phyloP scores from a whole-genome alignment of 2,329 filamentous ascomycete species.

The Trichoderma simmonsii region DNA sequence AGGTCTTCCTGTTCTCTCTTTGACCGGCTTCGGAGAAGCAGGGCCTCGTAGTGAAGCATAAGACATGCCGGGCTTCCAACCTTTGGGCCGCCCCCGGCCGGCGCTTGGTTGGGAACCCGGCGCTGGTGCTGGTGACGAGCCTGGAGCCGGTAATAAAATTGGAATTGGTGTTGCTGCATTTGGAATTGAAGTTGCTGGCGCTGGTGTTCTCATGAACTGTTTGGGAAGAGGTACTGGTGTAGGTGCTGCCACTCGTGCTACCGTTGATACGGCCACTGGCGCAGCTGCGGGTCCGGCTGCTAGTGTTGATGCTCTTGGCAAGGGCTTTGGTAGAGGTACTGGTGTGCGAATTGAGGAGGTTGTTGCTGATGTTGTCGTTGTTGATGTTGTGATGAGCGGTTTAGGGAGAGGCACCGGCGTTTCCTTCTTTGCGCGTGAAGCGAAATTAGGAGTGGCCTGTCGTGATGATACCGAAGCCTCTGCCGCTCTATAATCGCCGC shows the following conservation, averaged over 20 bases:
- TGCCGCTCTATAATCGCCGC: neutral
- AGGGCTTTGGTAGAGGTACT: slow-evolving; percentile 11
- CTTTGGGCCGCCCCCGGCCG: slow-evolving; percentile 46
- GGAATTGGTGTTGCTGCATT: neutral
- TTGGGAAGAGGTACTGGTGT: neutral
- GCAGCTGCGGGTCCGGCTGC: neutral
- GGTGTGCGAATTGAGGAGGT: neutral
- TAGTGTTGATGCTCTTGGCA: neutral
- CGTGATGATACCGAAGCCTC: neutral
- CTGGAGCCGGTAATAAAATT: neutral
- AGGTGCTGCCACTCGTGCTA: neutral
- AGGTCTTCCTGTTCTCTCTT: slow-evolving; percentile 25
- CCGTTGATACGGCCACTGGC: neutral
- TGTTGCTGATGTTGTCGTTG: neutral
- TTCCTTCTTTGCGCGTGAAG: slow-evolving; percentile 21
- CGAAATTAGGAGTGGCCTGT: slow-evolving; percentile 25
- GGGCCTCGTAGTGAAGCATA: slow-evolving; percentile 25
- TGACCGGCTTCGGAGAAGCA: slow-evolving; percentile 4
- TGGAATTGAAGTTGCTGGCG: neutral
- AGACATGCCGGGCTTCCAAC: slow-evolving; percentile 37
- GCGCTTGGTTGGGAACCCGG: neutral
- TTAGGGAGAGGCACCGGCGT: slow-evolving; percentile 19
- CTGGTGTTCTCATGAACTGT: neutral
- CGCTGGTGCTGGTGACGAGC: neutral
- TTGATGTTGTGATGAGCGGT: neutral